Percentiles rank a stretch among this genome's conserved stretches.
Conservation (phyloP, 495 filamentous ascomycete genomes). For the Arthonia radiata region DNA sequence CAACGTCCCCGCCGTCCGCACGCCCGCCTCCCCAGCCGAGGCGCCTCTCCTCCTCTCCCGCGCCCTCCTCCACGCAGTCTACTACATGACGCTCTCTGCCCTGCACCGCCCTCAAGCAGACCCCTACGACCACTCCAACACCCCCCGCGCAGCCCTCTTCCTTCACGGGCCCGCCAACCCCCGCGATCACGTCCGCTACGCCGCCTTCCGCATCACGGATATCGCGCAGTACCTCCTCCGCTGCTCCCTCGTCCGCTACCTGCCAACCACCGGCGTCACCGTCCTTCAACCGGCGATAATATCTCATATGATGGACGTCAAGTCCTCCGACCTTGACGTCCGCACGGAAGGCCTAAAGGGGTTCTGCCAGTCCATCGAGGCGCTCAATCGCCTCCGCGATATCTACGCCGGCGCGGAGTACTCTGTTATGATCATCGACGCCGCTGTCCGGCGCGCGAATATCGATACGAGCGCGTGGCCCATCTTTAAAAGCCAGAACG, state of each 20-base stretch:
- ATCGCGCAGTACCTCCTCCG: constrained; percentile 49
- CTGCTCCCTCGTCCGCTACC: constrained; percentile 43
- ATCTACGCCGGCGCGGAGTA: constrained; percentile 76
- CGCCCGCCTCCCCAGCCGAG: no score
- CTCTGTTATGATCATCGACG: constrained; percentile 61
- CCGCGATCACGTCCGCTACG: constrained; percentile 48
- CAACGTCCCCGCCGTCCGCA: constrained; percentile 17
- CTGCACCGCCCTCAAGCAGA: constrained; percentile 63
- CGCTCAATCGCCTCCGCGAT: constrained; percentile 55
- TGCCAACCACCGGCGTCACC: constrained; percentile 72
- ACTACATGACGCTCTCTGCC: constrained; percentile 64
- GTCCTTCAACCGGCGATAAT: constrained; percentile 77
- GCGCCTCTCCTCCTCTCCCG: constrained; percentile 43
- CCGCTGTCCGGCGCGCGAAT: constrained; percentile 56
- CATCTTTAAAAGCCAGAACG: no score
- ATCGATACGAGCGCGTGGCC: no score
- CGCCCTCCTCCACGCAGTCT: constrained; percentile 66
- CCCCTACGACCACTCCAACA: not conserved
- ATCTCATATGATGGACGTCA: constrained; percentile 75
- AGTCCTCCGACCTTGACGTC: constrained; percentile 41
- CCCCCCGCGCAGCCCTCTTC: not conserved
- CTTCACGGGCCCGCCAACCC: constrained; percentile 46
- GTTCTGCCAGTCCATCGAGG: constrained; percentile 68
- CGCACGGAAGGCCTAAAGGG: constrained; percentile 43
- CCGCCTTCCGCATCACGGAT: constrained; percentile 54